Evolutionary conservation across 306 rosid genomes (phyloP).

Genomic region (Vigna radiata): DNA sequence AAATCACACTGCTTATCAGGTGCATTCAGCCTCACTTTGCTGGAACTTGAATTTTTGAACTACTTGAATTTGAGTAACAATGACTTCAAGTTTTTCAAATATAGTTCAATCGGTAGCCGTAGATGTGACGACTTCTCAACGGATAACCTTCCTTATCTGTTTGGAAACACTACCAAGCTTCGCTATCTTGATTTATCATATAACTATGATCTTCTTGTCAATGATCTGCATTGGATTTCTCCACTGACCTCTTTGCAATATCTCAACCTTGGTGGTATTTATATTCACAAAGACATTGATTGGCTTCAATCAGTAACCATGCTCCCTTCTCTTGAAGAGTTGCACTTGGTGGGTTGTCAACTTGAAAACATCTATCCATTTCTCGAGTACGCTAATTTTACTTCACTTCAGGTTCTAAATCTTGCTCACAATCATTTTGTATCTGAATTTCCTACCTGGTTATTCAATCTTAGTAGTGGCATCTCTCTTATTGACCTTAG

Average conservation of each 20-base stretch:
- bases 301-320: constrained; percentile 25
- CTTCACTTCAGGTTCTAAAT: constrained; percentile 45
- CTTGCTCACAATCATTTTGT: not conserved
- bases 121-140: not conserved
- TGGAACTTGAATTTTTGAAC: constrained; percentile 21
- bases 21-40: constrained; percentile 10
- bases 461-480: constrained; percentile 33
- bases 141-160: not conserved
- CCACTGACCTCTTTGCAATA: constrained; percentile 2
- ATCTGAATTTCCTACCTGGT: constrained; percentile 45
- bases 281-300: constrained; percentile 9
- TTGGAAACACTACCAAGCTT: constrained; percentile 10
- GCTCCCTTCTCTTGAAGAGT: constrained; percentile 45
- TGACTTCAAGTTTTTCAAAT: constrained; percentile 15
- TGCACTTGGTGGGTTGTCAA: constrained; percentile 21
- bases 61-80: constrained; percentile 29
- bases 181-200: constrained; percentile 14
- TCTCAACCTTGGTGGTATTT: not conserved
- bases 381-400: constrained; percentile 44
- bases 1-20: constrained; percentile 33
- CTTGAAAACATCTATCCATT: constrained; percentile 39
- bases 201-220: not conserved
- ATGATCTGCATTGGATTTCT: constrained; percentile 7
- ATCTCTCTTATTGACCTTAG: not conserved
- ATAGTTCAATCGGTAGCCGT: not conserved